Evolutionary conservation across 1,139 yeast species (phyloP).

Genomic region (Oligophagozyma castellii): DNA sequence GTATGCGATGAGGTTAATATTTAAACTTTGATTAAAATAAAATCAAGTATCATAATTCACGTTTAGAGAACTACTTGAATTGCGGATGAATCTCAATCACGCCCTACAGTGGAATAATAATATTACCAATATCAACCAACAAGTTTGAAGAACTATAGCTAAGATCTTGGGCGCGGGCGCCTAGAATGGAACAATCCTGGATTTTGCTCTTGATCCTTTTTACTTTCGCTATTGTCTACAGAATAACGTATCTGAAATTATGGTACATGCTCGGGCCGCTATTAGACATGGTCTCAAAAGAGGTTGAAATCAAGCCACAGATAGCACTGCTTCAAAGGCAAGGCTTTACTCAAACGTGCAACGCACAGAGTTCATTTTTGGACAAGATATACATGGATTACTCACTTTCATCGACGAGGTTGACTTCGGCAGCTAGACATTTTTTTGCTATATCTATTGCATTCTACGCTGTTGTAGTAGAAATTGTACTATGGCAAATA

Average conservation of each 20-base stretch:
- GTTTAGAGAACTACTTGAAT: no score
- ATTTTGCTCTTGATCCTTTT: constrained; percentile 7
- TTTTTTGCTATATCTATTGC: constrained; percentile 20
- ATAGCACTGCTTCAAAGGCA: no score
- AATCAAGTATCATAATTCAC: no score
- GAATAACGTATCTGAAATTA: constrained; percentile 8
- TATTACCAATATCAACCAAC: no score
- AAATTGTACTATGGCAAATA: constrained; percentile 23
- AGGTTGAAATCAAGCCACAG: not conserved
- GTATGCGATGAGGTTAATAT: no score
- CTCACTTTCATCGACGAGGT: constrained; percentile 16
- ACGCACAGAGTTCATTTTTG: constrained; percentile 8
- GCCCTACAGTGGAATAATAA: no score
- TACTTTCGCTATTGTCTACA: constrained; percentile 8
- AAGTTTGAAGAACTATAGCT: no score
- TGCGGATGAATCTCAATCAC: no score
- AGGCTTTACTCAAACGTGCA: no score
- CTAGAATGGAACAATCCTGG: constrained; percentile 9
- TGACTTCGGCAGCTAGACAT: constrained; percentile 10
- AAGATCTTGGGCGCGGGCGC: no score
- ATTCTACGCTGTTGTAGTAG: constrained; percentile 18
- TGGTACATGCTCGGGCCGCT: constrained; percentile 11
- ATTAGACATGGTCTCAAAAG: constrained; percentile 7
- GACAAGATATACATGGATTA: constrained; percentile 20
- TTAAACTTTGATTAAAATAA: no score